Evolutionary conservation across 2,329 filamentous ascomycete species (phyloP).

Genomic region (Chrysosporium keratinophilum): DNA sequence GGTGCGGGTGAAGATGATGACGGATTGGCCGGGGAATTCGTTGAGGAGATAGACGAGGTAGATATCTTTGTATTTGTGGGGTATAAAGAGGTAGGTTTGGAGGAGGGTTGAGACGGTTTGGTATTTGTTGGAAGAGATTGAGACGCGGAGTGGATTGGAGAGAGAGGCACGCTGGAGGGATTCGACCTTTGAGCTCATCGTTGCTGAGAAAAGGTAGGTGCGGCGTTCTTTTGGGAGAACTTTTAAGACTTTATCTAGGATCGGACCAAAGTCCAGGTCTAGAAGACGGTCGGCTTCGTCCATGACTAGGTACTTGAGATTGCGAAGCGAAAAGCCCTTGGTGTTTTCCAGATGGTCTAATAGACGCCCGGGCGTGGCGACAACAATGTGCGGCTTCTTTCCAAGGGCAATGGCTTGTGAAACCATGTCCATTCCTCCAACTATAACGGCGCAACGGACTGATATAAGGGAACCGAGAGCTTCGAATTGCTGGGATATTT

Average conservation of each 20-base stretch:
- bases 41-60: conserved; percentile 80
- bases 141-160: conserved; percentile 71
- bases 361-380: conserved; percentile 80
- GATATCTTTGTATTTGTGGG: conserved; percentile 76
- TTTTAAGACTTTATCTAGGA: conserved; percentile 86
- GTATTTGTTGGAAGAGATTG: conserved; percentile 71
- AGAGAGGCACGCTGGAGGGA: conserved; percentile 81
- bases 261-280: conserved; percentile 87
- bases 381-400: conserved; percentile 91
- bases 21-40: conserved; percentile 73
- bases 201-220: conserved; percentile 88
- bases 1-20: conserved; percentile 84
- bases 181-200: conserved; percentile 88
- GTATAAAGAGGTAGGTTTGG: conserved; percentile 78
- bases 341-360: conserved; percentile 94
- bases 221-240: conserved; percentile 66
- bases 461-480: conserved; percentile 77
- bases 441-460: conserved; percentile 74
- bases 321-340: conserved; percentile 79
- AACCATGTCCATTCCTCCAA: conserved; percentile 94
- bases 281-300: conserved; percentile 88
- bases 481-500: conserved; percentile 82
- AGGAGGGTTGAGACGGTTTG: conserved; percentile 83
- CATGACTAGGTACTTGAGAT: conserved; percentile 81
- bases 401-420: conserved; percentile 79